Percentiles rank a stretch among this genome's conserved stretches.
Conservation (phyloP, 2,329 filamentous ascomycete species). For the Gaeumannomyces tritici region DNA sequence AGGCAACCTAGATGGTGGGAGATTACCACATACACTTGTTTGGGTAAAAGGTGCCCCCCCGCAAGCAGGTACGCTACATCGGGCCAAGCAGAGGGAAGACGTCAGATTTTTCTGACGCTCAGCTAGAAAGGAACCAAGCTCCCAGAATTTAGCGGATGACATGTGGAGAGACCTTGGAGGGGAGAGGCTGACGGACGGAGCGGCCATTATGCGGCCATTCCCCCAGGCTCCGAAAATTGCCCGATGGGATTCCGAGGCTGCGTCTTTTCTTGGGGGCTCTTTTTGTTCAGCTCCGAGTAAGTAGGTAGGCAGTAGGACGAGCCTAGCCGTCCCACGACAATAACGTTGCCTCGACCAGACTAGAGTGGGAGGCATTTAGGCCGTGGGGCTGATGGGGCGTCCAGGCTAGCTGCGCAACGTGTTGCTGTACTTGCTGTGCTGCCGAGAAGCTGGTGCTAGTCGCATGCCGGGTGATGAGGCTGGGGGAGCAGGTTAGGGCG, state of each 20-base stretch:
- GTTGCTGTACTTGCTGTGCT: no score
- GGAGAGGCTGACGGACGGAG: not conserved
- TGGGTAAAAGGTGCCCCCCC: not conserved
- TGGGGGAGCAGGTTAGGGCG: not conserved
- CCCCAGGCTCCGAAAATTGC: not conserved
- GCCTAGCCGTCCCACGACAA: not conserved
- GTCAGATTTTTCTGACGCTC: no score
- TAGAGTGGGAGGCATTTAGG: no score
- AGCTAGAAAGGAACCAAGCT: not conserved
- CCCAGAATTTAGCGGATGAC: not conserved
- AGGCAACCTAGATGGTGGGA: not conserved
- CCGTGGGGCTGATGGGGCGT: not conserved
- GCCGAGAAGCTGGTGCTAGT: not conserved
- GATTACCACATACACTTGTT: not conserved
- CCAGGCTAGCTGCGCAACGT: not conserved
- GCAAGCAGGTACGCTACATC: no score
- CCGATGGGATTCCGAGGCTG: not conserved
- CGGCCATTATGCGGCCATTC: not conserved
- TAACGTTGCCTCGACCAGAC: not conserved
- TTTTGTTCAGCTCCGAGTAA: not conserved
- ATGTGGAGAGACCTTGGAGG: not conserved
- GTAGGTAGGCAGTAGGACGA: no score
- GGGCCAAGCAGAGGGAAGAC: no score
- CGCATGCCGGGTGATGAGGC: not conserved
- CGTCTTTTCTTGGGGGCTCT: not conserved